Evolutionary conservation across 495 filamentous ascomycete species (phyloP), one percentile per base, ranked within the genome.

Genomic region (Parmelia sp.): DNA sequence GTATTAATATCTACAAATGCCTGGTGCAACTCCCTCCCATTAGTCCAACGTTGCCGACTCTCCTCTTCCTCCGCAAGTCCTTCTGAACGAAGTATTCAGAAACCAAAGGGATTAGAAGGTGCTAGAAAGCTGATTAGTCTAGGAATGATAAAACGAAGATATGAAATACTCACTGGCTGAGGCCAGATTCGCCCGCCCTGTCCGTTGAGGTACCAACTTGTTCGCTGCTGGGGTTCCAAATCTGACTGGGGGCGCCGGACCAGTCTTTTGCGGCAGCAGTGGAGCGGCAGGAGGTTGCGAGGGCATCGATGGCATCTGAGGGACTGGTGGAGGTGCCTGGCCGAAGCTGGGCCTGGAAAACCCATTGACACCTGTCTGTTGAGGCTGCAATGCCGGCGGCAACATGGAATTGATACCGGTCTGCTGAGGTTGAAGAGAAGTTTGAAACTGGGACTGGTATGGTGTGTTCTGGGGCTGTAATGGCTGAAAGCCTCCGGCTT

Each of bases 71-170:
- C 53, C 35, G 19, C 33, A 57, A 57, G 36, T 53, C 36, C 57
- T n/a, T 44, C 49, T 31, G 42, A 33, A 45, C 29, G 23, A 19
- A 45, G 27, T 9, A 35, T n/a, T 33, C 40, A 95, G 72, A 96
- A 96, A 25, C 92, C 92, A 75, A 96, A 96, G 1, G 92, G 92
- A 74, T 96, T 96, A 69, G 90, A 82, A 29, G 92, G 91, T 62
- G 92, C 92, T 96, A 68, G 49, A 66, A 37, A 63, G 60, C 33
- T 11, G 31, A 64, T 71, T 35, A 69, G 67, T 60, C 65, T 10
- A 49, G 49, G 60, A 14, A 36, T 49, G 25, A n/a, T 57, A 3
- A 45, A 11, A 44, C 58, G 53, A 25, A 58, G 58, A 59, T 39
- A 58, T n/a, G 45, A 55, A 60, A n/a, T 36, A 89, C 93, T 87